Conservation (phyloP, 1,284 basidiomycete genomes). For the Meripilus lineatus region DNA sequence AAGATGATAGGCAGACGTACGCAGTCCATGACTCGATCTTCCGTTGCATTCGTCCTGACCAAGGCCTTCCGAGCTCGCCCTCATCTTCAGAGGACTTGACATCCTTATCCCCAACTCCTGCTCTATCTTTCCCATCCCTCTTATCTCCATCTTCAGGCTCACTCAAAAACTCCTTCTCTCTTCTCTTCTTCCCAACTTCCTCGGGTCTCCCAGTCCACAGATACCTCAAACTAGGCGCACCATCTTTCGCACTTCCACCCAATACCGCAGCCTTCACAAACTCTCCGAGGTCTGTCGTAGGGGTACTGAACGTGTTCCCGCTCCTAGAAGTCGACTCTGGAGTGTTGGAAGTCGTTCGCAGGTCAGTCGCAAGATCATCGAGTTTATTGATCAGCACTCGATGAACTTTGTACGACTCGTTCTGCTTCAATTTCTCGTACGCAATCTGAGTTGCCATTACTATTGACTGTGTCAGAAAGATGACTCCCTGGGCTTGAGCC, state of each 20-base stretch:
- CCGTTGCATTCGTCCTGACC: conserved; percentile 58
- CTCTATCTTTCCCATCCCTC: conserved; percentile 18
- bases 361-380: conserved; percentile 38
- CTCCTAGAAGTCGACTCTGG: conserved; percentile 1
- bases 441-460: conserved; percentile 44
- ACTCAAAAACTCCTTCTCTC: conserved; percentile 30
- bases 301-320: conserved; percentile 27
- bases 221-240: conserved; percentile 32
- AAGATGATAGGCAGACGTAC: conserved; percentile 36
- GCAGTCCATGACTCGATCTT: conserved; percentile 69
- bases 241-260: conserved; percentile 27
- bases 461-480: conserved; percentile 42
- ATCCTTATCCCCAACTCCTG: conserved; percentile 26
- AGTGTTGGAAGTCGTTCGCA: conserved; percentile 24
- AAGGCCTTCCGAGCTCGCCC: conserved; percentile 34
- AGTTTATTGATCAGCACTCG: conserved; percentile 51
- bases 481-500: conserved; percentile 7
- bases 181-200: conserved; percentile 27
- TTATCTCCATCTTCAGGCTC: conserved; percentile 26
- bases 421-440: conserved; percentile 45
- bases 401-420: conserved; percentile 58
- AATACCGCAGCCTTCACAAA: conserved; percentile 27
- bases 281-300: conserved; percentile 39
- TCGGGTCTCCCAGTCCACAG: conserved; percentile 36
- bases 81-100: conserved; percentile 33